These are phyloP conservation scores for Neocatenulostroma microsporum DNA, from an alignment of 2,329 filamentous ascomycete species.

Conservation along the genomic window DNA sequence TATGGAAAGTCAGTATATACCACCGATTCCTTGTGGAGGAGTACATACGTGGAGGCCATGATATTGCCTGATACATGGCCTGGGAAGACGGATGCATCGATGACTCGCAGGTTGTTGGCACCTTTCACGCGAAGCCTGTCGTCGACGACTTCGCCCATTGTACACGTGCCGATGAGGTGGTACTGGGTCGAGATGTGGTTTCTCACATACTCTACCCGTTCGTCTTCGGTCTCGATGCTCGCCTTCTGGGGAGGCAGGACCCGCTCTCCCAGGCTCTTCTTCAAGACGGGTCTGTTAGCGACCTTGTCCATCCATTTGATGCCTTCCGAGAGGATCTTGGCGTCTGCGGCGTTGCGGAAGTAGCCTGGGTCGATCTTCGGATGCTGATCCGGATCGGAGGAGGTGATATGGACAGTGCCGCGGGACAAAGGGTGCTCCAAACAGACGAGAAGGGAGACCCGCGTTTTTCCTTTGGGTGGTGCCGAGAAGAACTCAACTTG, in stretches of 20 bases:
- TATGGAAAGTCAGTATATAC: too few species aligned
- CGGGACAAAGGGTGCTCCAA: slow-evolving; percentile 24
- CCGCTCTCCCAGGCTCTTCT: slow-evolving; percentile 32
- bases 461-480: slow-evolving; percentile 15
- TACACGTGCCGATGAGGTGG: slow-evolving; percentile 36
- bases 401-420: slow-evolving; percentile 27
- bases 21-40: too few species aligned
- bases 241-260: slow-evolving; percentile 24
- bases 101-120: slow-evolving; percentile 29
- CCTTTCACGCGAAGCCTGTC: slow-evolving; percentile 31
- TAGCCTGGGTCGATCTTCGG: slow-evolving; percentile 22
- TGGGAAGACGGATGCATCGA: slow-evolving; percentile 31
- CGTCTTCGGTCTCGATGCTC: slow-evolving; percentile 18
- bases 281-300: slow-evolving; percentile 35
- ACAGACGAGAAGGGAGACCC: slow-evolving; percentile 22
- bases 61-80: slow-evolving; percentile 26
- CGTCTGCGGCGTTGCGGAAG: slow-evolving; percentile 41
- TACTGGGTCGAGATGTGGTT: slow-evolving; percentile 26
- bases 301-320: slow-evolving; percentile 37
- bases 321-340: slow-evolving; percentile 30
- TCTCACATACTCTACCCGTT: slow-evolving; percentile 18
- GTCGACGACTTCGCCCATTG: slow-evolving; percentile 39
- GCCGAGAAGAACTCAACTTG: slow-evolving; percentile 19
- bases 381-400: slow-evolving; percentile 15
- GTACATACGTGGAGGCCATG: slow-evolving; percentile 21